Percentiles rank a stretch among this genome's conserved stretches.
Evolutionary conservation across 2,329 filamentous ascomycete species (phyloP).

Genomic region (Claviceps sp.): DNA sequence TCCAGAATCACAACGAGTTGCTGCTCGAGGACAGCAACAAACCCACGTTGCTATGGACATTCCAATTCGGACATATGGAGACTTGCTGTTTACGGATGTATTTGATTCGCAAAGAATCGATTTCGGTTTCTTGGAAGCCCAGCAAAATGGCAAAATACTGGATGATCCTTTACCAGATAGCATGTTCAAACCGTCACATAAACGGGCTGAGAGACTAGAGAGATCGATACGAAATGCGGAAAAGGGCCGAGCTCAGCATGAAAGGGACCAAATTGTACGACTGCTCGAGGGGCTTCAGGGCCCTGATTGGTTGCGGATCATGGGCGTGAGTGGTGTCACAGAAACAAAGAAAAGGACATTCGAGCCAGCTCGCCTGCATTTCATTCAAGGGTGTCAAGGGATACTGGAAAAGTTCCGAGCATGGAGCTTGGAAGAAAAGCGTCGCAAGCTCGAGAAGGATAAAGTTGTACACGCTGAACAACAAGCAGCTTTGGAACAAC

Average conservation of each 20-base stretch:
- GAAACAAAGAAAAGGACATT: slow-evolving; percentile 78
- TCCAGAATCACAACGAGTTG: slow-evolving; percentile 5
- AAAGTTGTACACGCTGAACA: slow-evolving; percentile 21
- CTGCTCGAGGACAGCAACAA: neutral
- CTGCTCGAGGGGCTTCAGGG: slow-evolving; percentile 73
- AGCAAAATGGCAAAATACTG: slow-evolving; percentile 27
- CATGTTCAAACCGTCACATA: slow-evolving; percentile 40
- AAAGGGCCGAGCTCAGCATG: slow-evolving; percentile 51
- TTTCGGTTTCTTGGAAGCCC: slow-evolving; percentile 38
- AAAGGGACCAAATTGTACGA: slow-evolving; percentile 50
- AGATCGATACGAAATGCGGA: slow-evolving; percentile 51
- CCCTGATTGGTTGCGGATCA: slow-evolving; percentile 82
- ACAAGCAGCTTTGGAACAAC: slow-evolving; percentile 14
- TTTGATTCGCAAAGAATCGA: slow-evolving; percentile 43
- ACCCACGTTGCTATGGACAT: slow-evolving; percentile 5
- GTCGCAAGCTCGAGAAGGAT: slow-evolving; percentile 63
- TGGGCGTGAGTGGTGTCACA: slow-evolving; percentile 78
- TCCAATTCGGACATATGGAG: slow-evolving; percentile 38
- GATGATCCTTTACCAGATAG: slow-evolving; percentile 44
- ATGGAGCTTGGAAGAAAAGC: slow-evolving; percentile 86
- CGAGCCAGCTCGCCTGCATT: slow-evolving; percentile 72
- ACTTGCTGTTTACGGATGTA: slow-evolving; percentile 42
- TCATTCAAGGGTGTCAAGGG: slow-evolving; percentile 67
- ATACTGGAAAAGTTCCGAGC: slow-evolving; percentile 77
- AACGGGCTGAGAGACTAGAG: slow-evolving; percentile 46